Evolutionary conservation across 78 protist species (phyloP).

Genomic region (Salpingoeca rosetta): DNA sequence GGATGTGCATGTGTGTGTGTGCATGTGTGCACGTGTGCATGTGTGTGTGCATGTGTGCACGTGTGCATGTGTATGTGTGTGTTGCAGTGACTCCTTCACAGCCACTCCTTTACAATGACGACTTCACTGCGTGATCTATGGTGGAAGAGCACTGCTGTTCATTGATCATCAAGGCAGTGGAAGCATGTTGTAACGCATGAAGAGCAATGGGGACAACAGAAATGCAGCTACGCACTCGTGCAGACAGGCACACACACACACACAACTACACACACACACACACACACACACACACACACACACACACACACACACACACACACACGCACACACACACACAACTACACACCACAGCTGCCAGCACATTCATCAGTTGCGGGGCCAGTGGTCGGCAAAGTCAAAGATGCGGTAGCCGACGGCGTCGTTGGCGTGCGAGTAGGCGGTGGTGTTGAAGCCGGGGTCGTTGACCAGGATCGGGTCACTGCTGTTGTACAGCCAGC

Average conservation of each 20-base stretch:
- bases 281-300: neutral
- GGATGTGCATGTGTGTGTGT: no score
- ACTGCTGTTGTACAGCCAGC: neutral
- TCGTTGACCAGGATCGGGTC: neutral
- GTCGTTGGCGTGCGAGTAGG: neutral
- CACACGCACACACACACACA: neutral
- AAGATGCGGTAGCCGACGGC: neutral
- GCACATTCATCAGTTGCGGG: neutral
- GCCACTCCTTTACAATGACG: no score
- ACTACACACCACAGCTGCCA: no score
- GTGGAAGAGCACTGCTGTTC: no score
- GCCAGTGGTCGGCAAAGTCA: neutral
- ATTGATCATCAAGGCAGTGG: no score
- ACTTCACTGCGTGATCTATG: no score
- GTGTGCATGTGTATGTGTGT: no score
- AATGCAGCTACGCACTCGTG: neutral
- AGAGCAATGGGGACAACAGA: neutral
- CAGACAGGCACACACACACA: neutral
- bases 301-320: neutral
- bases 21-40: no score
- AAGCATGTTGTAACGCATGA: no score
- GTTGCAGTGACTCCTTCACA: no score
- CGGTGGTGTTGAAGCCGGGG: neutral
- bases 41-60: no score
- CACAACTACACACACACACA: neutral